A percentile compares a stretch with the other conserved stretches of the same genome.
Conservation (phyloP, 768 basidiomycete genomes). For the Podaxis pistillaris region DNA sequence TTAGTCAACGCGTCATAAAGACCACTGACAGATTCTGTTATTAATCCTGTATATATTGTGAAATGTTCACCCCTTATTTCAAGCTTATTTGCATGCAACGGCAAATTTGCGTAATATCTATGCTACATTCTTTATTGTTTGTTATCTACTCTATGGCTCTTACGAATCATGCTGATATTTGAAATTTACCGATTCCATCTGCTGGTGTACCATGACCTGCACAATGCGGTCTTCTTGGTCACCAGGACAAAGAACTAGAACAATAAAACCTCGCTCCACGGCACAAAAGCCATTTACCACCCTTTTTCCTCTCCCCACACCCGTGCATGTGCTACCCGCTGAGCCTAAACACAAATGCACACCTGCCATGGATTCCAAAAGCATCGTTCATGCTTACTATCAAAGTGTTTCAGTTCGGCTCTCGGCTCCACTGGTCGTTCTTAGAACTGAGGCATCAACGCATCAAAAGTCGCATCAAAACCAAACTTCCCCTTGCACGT, state of each 20-base stretch:
- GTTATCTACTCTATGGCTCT: too few relatives aligned
- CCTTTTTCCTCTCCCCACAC: not conserved
- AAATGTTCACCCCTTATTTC: not conserved
- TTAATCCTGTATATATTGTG: not conserved
- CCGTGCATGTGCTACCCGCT: constrained; percentile 4
- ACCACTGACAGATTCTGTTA: not conserved
- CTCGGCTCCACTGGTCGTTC: not conserved
- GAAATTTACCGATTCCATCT: too few relatives aligned
- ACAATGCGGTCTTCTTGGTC: too few relatives aligned
- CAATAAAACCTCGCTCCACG: too few relatives aligned
- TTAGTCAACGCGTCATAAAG: not conserved
- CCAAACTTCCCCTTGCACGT: not conserved
- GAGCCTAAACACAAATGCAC: constrained; percentile 1
- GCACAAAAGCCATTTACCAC: not conserved
- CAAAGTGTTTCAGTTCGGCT: not conserved
- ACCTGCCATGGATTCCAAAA: not conserved
- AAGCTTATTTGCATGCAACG: not conserved
- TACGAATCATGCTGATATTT: too few relatives aligned
- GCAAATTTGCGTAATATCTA: not conserved
- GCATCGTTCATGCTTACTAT: not conserved
- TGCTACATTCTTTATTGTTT: too few relatives aligned
- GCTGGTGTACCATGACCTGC: too few relatives aligned
- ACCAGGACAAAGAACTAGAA: too few relatives aligned
- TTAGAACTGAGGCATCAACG: not conserved
- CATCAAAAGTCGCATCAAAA: constrained; percentile 7